Conservation (phyloP, 139 green algal species). For the Chlorella sp. region DNA sequence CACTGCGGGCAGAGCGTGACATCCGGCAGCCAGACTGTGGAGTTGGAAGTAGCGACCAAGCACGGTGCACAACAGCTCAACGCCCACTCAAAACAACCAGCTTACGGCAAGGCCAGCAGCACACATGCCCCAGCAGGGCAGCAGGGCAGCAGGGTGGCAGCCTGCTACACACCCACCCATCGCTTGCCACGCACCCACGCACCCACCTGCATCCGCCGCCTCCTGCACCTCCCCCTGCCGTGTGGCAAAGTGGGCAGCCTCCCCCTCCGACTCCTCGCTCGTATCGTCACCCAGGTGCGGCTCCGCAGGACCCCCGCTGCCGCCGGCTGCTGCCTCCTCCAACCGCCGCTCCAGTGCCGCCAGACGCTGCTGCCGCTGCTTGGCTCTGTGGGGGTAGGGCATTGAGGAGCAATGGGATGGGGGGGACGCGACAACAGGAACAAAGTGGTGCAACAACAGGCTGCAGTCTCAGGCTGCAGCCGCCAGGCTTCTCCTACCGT, state of each 20-base stretch:
- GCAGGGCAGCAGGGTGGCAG: background rate
- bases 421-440: too few relatives aligned
- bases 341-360: conserved; percentile 15
- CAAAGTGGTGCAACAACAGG: too few relatives aligned
- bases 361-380: conserved; percentile 16
- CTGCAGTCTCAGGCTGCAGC: too few relatives aligned
- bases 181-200: background rate
- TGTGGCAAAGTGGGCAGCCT: conserved; percentile 58
- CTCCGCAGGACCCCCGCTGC: conserved; percentile 12
- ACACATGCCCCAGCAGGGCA: too few relatives aligned
- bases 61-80: too few relatives aligned
- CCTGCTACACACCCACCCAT: too few relatives aligned
- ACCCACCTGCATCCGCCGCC: conserved; percentile 23
- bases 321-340: conserved; percentile 3
- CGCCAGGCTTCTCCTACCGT: too few relatives aligned
- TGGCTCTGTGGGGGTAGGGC: background rate
- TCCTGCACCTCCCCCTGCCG: conserved; percentile 65
- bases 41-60: too few relatives aligned
- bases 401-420: background rate
- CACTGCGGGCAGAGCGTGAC: conserved; percentile 46
- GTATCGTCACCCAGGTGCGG: conserved; percentile 50
- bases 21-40: too few relatives aligned
- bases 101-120: too few relatives aligned
- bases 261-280: conserved; percentile 66
- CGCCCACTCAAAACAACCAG: too few relatives aligned